phyloP scores from a whole-genome alignment of 1,139 yeast species.

The Blastobotrys malaysiensis region DNA sequence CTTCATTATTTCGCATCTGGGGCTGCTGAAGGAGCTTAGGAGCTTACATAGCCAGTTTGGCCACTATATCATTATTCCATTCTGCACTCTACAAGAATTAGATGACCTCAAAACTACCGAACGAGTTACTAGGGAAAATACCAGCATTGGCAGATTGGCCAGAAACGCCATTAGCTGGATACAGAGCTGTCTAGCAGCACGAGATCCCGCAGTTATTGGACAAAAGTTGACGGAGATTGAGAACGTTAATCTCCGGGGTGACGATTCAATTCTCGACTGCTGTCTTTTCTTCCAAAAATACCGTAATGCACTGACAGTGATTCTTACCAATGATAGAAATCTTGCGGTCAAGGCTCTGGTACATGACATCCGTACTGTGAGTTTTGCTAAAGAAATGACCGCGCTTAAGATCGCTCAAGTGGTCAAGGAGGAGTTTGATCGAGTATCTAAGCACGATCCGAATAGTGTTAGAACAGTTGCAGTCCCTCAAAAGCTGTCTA shows the following conservation, averaged over 20 bases:
- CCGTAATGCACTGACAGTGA: conserved; percentile 44
- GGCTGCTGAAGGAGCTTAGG: conserved; percentile 13
- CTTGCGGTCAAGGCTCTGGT: conserved; percentile 71
- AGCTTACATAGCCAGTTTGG: conserved; percentile 32
- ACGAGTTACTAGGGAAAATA: conserved; percentile 10
- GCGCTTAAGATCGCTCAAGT: conserved; percentile 53
- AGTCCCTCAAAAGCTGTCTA: neutral
- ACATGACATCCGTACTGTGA: conserved; percentile 63
- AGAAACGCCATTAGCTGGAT: conserved; percentile 79
- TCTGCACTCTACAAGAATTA: conserved; percentile 63
- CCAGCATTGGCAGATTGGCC: conserved; percentile 36
- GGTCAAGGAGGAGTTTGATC: conserved; percentile 20
- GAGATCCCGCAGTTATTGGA: conserved; percentile 50
- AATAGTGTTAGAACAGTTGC: neutral
- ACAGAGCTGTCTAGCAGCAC: conserved; percentile 51
- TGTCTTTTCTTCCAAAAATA: conserved; percentile 55
- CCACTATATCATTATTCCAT: conserved; percentile 59
- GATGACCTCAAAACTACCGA: conserved; percentile 65
- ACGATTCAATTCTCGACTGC: conserved; percentile 84
- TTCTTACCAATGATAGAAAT: conserved; percentile 79
- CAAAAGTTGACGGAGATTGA: conserved; percentile 56
- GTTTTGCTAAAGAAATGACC: conserved; percentile 54
- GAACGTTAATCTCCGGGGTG: conserved; percentile 46
- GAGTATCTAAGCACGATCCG: neutral
- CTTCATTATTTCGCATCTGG: conserved; percentile 17